phyloP scores from a whole-genome alignment of 2,329 filamentous ascomycete genomes.

The Aspergillus novoparasiticus region DNA sequence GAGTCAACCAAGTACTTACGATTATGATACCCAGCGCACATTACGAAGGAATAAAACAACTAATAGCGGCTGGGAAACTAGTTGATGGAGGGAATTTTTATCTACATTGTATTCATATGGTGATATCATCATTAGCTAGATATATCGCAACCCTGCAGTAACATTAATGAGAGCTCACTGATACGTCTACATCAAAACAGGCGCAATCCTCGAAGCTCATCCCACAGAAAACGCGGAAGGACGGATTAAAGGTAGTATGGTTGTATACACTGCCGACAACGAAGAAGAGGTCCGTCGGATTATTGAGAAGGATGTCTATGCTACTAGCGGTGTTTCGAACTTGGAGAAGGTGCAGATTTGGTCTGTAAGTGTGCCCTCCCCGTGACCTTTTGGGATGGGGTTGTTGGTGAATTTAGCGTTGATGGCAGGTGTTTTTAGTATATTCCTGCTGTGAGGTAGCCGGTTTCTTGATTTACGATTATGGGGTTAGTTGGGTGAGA shows the following conservation, averaged over 20 bases:
- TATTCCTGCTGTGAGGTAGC: background rate
- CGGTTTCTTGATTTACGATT: background rate
- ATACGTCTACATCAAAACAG: conserved; percentile 1
- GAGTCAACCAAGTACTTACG: background rate
- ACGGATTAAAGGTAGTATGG: conserved; percentile 17
- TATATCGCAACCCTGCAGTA: too few relatives aligned
- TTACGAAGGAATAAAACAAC: conserved; percentile 16
- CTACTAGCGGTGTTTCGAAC: conserved; percentile 25
- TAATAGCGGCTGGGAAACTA: conserved; percentile 16
- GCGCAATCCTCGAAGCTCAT: conserved; percentile 22
- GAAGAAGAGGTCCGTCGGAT: conserved; percentile 19
- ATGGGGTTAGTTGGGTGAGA: too few relatives aligned
- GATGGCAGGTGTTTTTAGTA: background rate
- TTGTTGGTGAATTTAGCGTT: background rate
- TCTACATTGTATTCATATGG: background rate
- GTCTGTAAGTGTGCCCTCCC: conserved; percentile 8
- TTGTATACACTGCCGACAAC: conserved; percentile 20
- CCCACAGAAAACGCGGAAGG: background rate
- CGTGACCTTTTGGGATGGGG: background rate
- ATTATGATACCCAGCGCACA: conserved; percentile 4
- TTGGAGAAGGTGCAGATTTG: conserved; percentile 19
- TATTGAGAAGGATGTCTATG: conserved; percentile 21
- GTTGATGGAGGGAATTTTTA: conserved; percentile 18
- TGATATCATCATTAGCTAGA: background rate
- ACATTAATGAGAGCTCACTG: background rate